Conservation (phyloP, 2,329 filamentous ascomycete genomes). For the Diaporthe capsici region DNA sequence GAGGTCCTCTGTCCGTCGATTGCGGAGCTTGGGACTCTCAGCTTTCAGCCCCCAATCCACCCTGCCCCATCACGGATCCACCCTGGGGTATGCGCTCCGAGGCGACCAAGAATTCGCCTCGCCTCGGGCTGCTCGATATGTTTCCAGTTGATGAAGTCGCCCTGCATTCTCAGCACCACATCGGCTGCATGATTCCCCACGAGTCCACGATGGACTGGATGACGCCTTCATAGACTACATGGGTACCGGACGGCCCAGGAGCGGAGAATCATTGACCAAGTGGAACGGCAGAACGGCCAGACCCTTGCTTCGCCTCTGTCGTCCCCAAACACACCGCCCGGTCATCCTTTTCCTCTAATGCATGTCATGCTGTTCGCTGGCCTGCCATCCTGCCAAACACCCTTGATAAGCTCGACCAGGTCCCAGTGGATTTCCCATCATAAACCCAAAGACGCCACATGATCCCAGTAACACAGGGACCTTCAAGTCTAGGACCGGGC, state of each 20-base stretch:
- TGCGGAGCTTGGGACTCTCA: not conserved
- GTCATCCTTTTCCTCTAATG: not conserved
- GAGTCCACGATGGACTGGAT: not conserved
- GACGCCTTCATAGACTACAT: not conserved
- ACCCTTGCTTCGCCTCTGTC: not conserved
- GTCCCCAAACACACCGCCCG: slow-evolving; percentile 1
- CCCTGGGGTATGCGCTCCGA: slow-evolving; percentile 10
- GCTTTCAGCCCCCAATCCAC: slow-evolving; percentile 21
- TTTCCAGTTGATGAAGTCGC: slow-evolving; percentile 28
- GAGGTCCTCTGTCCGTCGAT: not conserved
- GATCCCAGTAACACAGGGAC: not conserved
- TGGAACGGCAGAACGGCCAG: not conserved
- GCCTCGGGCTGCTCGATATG: not conserved
- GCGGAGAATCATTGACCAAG: not conserved
- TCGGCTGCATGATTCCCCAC: not conserved
- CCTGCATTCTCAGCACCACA: slow-evolving; percentile 9
- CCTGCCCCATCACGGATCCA: not conserved
- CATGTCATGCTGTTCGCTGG: not conserved
- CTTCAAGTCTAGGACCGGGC: not conserved
- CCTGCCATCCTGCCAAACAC: not conserved
- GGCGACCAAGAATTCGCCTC: slow-evolving; percentile 1
- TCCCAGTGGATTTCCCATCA: not conserved
- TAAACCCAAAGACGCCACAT: not conserved
- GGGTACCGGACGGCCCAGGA: no score
- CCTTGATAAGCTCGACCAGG: not conserved